These are phyloP conservation scores for Phytophthora rubi DNA, from an alignment of 352 stramenopile genomes.

Conservation along the genomic window DNA sequence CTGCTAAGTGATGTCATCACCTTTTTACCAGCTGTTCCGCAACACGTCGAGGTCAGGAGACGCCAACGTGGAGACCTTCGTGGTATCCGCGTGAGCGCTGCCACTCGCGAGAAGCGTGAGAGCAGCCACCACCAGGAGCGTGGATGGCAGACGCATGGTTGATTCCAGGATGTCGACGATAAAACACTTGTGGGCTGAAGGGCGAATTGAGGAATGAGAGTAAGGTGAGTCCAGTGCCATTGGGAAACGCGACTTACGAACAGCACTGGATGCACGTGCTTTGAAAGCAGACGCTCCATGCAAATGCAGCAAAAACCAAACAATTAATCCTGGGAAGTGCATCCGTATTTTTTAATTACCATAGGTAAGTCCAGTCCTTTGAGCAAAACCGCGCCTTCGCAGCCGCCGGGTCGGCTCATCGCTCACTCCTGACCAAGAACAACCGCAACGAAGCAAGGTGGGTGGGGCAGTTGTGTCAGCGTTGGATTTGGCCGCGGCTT, in stretches of 20 bases:
- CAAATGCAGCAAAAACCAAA: not conserved
- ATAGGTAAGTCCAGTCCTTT: too few relatives aligned
- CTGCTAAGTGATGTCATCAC: too few relatives aligned
- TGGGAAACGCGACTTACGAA: not conserved
- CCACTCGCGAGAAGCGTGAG: not conserved
- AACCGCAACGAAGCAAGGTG: too few relatives aligned
- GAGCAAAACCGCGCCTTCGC: too few relatives aligned
- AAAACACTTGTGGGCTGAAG: not conserved
- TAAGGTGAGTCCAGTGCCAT: not conserved
- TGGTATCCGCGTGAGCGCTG: not conserved
- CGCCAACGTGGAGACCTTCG: not conserved
- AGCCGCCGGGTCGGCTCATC: too few relatives aligned
- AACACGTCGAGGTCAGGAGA: not conserved
- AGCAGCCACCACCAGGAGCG: not conserved
- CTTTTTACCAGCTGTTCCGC: too few relatives aligned
- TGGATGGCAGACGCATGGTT: not conserved
- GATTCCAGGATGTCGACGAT: not conserved
- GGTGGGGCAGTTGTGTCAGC: too few relatives aligned
- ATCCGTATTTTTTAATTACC: too few relatives aligned
- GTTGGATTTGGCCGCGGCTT: too few relatives aligned
- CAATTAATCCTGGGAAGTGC: not conserved
- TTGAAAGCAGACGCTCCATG: not conserved
- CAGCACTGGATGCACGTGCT: not conserved
- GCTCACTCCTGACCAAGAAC: too few relatives aligned
- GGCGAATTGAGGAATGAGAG: not conserved